phyloP scores from a whole-genome alignment of 352 stramenopile species.

The Phytophthora idaei region DNA sequence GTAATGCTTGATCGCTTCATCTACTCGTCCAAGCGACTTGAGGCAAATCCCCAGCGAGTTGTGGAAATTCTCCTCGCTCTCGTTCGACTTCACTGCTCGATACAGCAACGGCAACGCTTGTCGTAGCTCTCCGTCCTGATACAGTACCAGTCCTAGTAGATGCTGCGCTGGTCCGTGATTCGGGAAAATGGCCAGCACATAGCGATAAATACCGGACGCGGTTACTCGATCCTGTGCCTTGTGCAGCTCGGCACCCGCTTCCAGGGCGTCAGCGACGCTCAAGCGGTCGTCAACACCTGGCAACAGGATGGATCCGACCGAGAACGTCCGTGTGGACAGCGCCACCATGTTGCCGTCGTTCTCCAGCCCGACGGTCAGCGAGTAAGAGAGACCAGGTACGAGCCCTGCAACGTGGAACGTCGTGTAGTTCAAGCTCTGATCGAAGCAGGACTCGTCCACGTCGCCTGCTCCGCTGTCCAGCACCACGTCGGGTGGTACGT shows the following conservation, averaged over 20 bases:
- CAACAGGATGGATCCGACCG: constrained; percentile 54
- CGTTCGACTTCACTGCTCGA: constrained; percentile 48
- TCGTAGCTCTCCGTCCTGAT: constrained; percentile 42
- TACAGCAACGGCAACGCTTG: constrained; percentile 45
- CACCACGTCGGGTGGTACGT: constrained; percentile 45
- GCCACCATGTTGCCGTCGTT: constrained; percentile 54
- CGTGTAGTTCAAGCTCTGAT: constrained; percentile 52
- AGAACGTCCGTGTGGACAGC: constrained; percentile 68
- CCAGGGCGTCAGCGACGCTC: constrained; percentile 53
- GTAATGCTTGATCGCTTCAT: constrained; percentile 60
- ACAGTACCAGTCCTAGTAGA: constrained; percentile 51
- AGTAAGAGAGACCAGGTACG: constrained; percentile 58
- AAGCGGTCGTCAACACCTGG: constrained; percentile 29
- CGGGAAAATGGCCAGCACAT: constrained; percentile 61
- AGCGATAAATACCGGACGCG: constrained; percentile 52
- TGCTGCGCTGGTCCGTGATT: constrained; percentile 53
- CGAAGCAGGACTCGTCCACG: constrained; percentile 64
- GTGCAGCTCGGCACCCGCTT: constrained; percentile 47
- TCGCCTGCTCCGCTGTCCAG: constrained; percentile 38
- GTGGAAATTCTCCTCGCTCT: constrained; percentile 55
- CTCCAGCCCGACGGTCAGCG: constrained; percentile 58
- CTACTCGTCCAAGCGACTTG: constrained; percentile 36
- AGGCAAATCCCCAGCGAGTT: constrained; percentile 64
- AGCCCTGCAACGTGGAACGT: constrained; percentile 64
- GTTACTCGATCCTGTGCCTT: constrained; percentile 29